Conservation (phyloP, 257 asterid species). For the Sherardia arvensis region DNA sequence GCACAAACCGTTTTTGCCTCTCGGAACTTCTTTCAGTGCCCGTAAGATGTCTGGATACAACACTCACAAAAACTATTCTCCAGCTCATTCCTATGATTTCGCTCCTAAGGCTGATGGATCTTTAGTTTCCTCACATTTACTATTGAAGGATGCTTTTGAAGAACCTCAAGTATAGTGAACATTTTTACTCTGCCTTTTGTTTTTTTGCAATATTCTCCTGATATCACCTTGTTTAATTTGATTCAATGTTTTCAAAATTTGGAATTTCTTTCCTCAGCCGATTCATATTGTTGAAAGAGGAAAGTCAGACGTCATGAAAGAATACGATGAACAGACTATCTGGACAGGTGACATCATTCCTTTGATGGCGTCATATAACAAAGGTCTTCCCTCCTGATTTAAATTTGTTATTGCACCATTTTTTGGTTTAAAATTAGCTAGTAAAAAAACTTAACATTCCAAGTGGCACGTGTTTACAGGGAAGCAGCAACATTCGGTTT, state of each 20-base stretch:
- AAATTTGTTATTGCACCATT: conserved; percentile 10
- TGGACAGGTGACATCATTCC: conserved; percentile 85
- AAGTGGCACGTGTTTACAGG: conserved; percentile 34
- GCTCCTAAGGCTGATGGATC: conserved; percentile 41
- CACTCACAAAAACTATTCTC: conserved; percentile 38
- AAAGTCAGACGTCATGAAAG: conserved; percentile 54
- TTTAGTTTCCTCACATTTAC: conserved; percentile 60
- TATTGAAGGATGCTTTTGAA: conserved; percentile 76
- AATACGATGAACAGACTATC: conserved; percentile 81
- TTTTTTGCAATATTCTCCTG: not conserved
- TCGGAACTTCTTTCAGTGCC: conserved; percentile 37
- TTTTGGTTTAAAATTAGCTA: conserved; percentile 1
- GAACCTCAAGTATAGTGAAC: conserved; percentile 67
- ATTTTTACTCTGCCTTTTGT: conserved; percentile 1
- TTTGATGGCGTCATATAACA: conserved; percentile 72
- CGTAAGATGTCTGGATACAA: conserved; percentile 47
- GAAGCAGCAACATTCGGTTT: conserved; percentile 83
- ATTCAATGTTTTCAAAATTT: conserved; percentile 8
- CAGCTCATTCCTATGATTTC: conserved; percentile 38
- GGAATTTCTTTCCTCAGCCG: conserved; percentile 30
- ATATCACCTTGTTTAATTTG: not conserved
- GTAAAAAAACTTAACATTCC: not conserved
- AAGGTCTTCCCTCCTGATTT: conserved; percentile 37
- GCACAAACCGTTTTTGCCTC: conserved; percentile 41
- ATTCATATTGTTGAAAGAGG: conserved; percentile 85